A percentile compares a stretch with the other conserved stretches of the same genome.
phyloP scores from a whole-genome alignment of 176 grass and related monocot species.

The Cocos nucifera region DNA sequence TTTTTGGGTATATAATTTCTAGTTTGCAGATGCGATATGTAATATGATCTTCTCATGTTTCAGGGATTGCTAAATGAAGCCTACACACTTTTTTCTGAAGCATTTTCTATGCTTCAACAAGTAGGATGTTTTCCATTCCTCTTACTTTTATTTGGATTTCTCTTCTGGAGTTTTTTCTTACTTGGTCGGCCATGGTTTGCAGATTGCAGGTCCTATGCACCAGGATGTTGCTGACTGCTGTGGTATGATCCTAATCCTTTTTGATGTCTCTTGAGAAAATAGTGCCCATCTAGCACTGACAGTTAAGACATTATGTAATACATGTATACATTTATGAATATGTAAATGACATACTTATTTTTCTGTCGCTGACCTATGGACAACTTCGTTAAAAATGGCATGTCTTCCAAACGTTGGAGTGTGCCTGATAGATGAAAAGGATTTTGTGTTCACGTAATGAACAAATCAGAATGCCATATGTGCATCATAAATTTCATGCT shows the following conservation, averaged over 20 bases:
- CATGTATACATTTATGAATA: no score
- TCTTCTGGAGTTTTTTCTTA: constrained; percentile 11
- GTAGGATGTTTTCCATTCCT: constrained; percentile 26
- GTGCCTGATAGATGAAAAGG: no score
- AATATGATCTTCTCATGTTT: constrained; percentile 17
- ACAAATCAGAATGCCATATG: no score
- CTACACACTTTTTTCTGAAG: constrained; percentile 84
- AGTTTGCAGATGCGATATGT: not conserved
- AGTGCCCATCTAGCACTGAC: no score
- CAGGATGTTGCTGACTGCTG: constrained; percentile 92
- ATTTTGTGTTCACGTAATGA: no score
- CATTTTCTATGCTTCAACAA: constrained; percentile 95
- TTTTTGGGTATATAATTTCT: no score
- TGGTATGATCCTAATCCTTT: constrained; percentile 40
- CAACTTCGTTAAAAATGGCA: no score
- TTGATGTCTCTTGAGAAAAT: not conserved
- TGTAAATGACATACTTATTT: no score
- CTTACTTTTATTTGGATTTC: not conserved
- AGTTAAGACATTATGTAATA: no score
- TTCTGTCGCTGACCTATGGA: no score
- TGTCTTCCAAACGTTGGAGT: no score
- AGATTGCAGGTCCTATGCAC: constrained; percentile 97
- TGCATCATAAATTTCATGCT: no score
- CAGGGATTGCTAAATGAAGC: constrained; percentile 91
- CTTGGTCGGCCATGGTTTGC: constrained; percentile 14